These are phyloP conservation scores for Coemansia sp. DNA, from an alignment of 192 early-diverging fungal species.

Conservation along the genomic window DNA sequence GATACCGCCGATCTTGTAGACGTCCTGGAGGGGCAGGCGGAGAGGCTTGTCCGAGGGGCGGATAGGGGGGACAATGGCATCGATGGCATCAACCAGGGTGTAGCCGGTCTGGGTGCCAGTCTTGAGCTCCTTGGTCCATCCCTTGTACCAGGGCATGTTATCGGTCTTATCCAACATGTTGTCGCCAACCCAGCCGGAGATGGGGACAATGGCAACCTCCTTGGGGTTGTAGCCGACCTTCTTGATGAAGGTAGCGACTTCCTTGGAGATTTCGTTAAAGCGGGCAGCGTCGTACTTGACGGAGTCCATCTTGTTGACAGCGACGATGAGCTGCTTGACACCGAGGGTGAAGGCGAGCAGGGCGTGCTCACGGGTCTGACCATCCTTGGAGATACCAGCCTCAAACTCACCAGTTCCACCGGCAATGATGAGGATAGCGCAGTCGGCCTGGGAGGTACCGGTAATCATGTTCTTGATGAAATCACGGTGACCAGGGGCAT, in stretches of 20 bases:
- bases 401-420: conserved; percentile 89
- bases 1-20: conserved; percentile 98
- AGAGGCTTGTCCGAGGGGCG: conserved; percentile 93
- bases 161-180: conserved; percentile 93
- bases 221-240: conserved; percentile 96
- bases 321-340: conserved; percentile 97
- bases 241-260: conserved; percentile 93
- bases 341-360: conserved; percentile 97
- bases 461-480: conserved; percentile 99
- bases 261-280: conserved; percentile 95
- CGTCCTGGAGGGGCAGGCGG: conserved; percentile 95
- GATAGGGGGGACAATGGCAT: conserved; percentile 87
- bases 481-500: conserved; percentile 99
- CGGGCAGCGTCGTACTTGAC: conserved; percentile 92
- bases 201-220: conserved; percentile 92
- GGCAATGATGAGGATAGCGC: conserved; percentile 94
- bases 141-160: conserved; percentile 98
- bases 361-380: conserved; percentile 99
- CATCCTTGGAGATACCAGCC: conserved; percentile 99
- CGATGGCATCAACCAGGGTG: conserved; percentile 94
- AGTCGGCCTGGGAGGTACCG: conserved; percentile 98
- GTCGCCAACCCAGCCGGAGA: conserved; percentile 98
- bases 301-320: conserved; percentile 99
- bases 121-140: conserved; percentile 92
- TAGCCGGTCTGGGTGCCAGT: conserved; percentile 59